Base-by-base conservation (phyloP, 805 yeast species). In the Barnettozyma pratensis region DNA sequence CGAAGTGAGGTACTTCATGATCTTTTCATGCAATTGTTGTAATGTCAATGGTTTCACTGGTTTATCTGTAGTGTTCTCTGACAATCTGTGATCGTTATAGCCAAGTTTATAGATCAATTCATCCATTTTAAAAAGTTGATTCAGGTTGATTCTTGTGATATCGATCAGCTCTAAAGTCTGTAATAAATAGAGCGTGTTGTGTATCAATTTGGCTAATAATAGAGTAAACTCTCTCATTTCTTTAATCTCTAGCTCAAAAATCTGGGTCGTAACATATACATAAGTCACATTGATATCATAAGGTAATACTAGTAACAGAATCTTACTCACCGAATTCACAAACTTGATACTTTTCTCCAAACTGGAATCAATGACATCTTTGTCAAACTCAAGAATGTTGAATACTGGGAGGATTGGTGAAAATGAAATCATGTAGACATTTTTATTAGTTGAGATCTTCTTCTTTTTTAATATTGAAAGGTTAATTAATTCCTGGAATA, bases 401-500 rank as follows among this genome's bases (percentile, higher is more conserved):
- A 32, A 41, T 0, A 55, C 35, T 19, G 61, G 53, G 3, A 59
- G 29, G 4, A 61, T 46, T 3, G 64, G 64, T 1, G 53, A 50
- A 41, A 61, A 60, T 5, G 60, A 49, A 12, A 61, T 49, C 46
- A 50, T 55, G 39, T 39, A 54, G 4, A 57, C 50, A 11, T 45
- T 28, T 1, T 50, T 47, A 8, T 8, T 31, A 3, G 48, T 55
- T 6, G 47, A 32, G n/a, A 54, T 45, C 39, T 52, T 59, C 38
- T 55, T 49, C 39, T 49, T 54, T 32, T 50, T 56, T 32, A 61
- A 11, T 1, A 50, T 40, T 37, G 59, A 59, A 10, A 61, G 37
- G 25, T 42, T 49, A 11, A 60, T 53, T 14, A 60, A 44, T 39
- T 61, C 65, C 39, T 61, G 63, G 38, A 48, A 60, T 5, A 59